Evolutionary conservation across 2,329 filamentous ascomycete species (phyloP), one percentile per base, ranked within the genome.

Genomic region (Annulohypoxylon truncatum): DNA sequence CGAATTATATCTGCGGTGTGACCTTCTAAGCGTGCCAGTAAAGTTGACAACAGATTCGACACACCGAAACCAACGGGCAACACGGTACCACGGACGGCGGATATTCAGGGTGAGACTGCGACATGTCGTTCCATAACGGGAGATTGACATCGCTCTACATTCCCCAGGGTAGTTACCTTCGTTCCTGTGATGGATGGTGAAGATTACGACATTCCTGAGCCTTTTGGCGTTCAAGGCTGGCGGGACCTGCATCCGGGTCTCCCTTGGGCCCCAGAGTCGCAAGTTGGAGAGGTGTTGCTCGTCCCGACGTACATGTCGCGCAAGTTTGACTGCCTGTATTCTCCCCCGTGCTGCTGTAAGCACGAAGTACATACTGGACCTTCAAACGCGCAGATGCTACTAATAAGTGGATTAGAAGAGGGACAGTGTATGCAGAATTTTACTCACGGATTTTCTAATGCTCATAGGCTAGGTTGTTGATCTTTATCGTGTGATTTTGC

Each of bases 1-100:
- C 70, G 71, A 74, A 61, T 56, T 61, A 26, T 64, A 40, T 38
- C 69, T 73, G 72, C 40, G 50, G 70, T 75, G 68, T 44, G 55
- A 75, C 72, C 18, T 15, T 46, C 52, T 62, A 50, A 59, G 56
- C 56, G 66, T 64, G 66, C 68, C 69, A 64, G 51, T 31, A 35
- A 69, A 65, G 68, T 52, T 62, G 50, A 60, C 62, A 55, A 51
- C 61, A 67, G 64, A n/a, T 50, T 70, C 61, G 46, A 58, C 61
- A 52, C 65, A 64, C 61, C 61, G 67, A 68, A 55, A 68, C 64
- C 42, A 54, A 61, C 59, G 64, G 48, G 61, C 63, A 61, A 47
- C 60, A 66, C 52, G 33, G 64, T 68, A 53, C 28, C 55, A 66
- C 64, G 28, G 52, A 51, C 51, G 58, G 51, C 44, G 55, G 61